Base-by-base conservation (phyloP, 2,329 filamentous ascomycete genomes). In the Aureobasidium uvarum region DNA sequence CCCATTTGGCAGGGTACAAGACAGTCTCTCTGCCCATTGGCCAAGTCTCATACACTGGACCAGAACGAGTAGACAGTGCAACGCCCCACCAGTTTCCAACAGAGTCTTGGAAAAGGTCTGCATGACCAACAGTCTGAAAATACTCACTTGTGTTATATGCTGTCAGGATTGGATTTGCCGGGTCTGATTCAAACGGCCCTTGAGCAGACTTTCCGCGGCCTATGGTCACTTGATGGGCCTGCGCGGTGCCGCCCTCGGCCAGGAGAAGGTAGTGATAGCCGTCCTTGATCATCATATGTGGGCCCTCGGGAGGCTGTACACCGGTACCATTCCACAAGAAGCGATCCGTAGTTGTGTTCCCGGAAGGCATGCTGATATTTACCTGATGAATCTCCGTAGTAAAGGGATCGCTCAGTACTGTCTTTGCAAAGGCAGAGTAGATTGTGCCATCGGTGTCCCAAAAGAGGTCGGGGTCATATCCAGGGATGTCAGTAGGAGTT, bases 1-100 rank as follows among this genome's bases (percentile, higher is more conserved):
- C 67, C 84, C 83, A 87, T 0, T 75, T 80, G 1, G 79, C 81
- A 0, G 81, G 77, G 13, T 77, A 78, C 4, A 85, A 72, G 0
- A 84, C 79, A 0, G 81, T 80, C 70, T 86, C 84, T 11, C 84
- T 76, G 1, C 83, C 84, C 83, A 85, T 84, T 0, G 82, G 81
- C 68, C 81, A 84, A 23, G 74, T 73, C 33, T 71, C 68, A 68
- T 73, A 82, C 18, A 73, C 73, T 0, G 79, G 77, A 0, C 79
- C 81, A 18, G 75, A 77, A 1, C 83, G 75, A 0, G 80, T 81
- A 0, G 79, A 75, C 1, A 86, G 72, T 1, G 78, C 77, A 5
- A 81, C 74, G 0, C 77, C 80, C 83, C 83, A 85, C 84, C 84
- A 86, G 36, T 81, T 79, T 0, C 80, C 82, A 0, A 68, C 41